Evolutionary conservation across 176 grass and related monocot genomes (phyloP).

Genomic region (Carex cristatella): DNA sequence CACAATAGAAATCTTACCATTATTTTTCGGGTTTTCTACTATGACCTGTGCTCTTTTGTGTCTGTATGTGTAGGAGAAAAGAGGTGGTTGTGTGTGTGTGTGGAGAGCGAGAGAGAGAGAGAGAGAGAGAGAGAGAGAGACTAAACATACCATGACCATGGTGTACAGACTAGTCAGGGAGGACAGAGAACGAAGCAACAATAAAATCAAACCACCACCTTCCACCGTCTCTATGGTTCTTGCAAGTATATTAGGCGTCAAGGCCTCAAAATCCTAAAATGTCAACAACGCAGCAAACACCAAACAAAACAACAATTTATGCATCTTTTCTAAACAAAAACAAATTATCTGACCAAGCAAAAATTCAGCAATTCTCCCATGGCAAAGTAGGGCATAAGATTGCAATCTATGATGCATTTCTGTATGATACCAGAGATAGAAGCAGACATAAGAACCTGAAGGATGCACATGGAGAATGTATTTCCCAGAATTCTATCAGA

Average conservation of each 20-base stretch:
- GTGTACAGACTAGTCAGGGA: slow-evolving; percentile 89
- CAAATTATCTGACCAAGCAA: neutral
- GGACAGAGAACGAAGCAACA: slow-evolving; percentile 71
- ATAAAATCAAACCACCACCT: slow-evolving; percentile 79
- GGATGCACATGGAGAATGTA: slow-evolving; percentile 97
- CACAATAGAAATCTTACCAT: slow-evolving; percentile 12
- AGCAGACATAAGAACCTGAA: slow-evolving; percentile 47
- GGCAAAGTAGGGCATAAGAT: neutral
- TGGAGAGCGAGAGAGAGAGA: neutral
- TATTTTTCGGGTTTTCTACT: neutral
- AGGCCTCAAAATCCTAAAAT: slow-evolving; percentile 76
- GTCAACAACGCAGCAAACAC: neutral
- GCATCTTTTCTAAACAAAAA: slow-evolving; percentile 1
- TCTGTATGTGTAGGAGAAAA: neutral
- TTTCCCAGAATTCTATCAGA: slow-evolving; percentile 88
- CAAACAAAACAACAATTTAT: neutral
- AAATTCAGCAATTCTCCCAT: neutral
- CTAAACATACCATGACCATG: slow-evolving; percentile 82
- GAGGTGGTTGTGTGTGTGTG: neutral
- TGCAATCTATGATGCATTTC: neutral
- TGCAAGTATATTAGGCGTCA: slow-evolving; percentile 80
- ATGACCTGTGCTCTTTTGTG: neutral
- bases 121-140: neutral
- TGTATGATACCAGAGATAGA: neutral
- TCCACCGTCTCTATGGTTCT: slow-evolving; percentile 91